Conservation (phyloP, 2,329 filamentous ascomycete genomes). For the Fusarium sp. region DNA sequence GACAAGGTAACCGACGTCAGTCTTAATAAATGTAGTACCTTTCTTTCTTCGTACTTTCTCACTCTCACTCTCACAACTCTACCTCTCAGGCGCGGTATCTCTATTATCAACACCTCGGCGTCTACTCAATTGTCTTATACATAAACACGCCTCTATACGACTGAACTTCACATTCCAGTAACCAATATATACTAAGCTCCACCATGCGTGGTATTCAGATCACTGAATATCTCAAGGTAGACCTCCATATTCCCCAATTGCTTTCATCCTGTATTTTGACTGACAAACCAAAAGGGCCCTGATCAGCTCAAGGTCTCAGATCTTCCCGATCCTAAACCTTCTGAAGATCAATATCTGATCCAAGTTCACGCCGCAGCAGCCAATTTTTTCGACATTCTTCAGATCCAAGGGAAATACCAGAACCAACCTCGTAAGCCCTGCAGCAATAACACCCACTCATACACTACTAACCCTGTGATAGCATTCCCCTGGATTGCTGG, state of each 20-base stretch:
- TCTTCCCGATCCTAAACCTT: slow-evolving; percentile 80
- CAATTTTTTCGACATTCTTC: slow-evolving; percentile 98
- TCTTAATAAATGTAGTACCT: slow-evolving; percentile 22
- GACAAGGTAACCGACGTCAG: slow-evolving; percentile 32
- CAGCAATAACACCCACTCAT: background rate
- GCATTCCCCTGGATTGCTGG: slow-evolving; percentile 89
- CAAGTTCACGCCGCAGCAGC: slow-evolving; percentile 87
- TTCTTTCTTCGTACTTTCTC: slow-evolving; percentile 12
- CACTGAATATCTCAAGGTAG: slow-evolving; percentile 79
- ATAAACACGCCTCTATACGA: background rate
- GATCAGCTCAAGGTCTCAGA: slow-evolving; percentile 81
- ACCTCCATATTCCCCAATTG: slow-evolving; percentile 1
- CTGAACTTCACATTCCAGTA: background rate
- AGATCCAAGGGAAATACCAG: slow-evolving; percentile 96
- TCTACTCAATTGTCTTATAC: background rate
- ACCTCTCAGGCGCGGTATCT: background rate
- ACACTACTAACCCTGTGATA: slow-evolving; percentile 38
- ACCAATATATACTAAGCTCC: slow-evolving; percentile 4
- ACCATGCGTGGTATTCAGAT: slow-evolving; percentile 83
- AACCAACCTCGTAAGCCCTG: slow-evolving; percentile 76
- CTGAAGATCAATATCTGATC: slow-evolving; percentile 84
- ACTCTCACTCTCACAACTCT: background rate
- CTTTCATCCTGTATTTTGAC: background rate
- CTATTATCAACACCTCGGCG: background rate
- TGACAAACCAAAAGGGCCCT: slow-evolving; percentile 69